Percentiles rank a stretch among this genome's conserved stretches.
phyloP scores from a whole-genome alignment of 495 filamentous ascomycete genomes.

The Talaromyces ruber region DNA sequence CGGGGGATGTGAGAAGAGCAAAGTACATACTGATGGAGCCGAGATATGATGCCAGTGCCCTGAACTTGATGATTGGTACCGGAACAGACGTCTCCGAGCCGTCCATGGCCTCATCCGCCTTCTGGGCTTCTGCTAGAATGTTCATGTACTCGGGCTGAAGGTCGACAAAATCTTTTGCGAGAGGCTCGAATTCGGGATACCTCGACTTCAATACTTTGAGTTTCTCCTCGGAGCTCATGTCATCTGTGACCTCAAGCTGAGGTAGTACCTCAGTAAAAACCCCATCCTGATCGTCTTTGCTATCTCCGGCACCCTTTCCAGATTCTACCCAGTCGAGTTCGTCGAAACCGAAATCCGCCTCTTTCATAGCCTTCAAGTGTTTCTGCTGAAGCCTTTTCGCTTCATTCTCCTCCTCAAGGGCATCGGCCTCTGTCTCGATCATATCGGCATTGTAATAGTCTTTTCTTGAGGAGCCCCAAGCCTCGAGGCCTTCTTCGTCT shows the following conservation, averaged over 20 bases:
- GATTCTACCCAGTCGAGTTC: slow-evolving; percentile 69
- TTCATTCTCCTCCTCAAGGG: slow-evolving; percentile 84
- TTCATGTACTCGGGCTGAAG: slow-evolving; percentile 56
- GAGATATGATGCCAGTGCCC: slow-evolving; percentile 73
- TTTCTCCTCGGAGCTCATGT: slow-evolving; percentile 68
- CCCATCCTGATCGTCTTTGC: slow-evolving; percentile 30
- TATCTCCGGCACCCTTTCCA: slow-evolving; percentile 26
- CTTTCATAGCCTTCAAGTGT: slow-evolving; percentile 73
- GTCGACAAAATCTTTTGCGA: slow-evolving; percentile 70
- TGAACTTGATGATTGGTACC: slow-evolving; percentile 58
- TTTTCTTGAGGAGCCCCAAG: slow-evolving; percentile 78
- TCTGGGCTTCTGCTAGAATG: slow-evolving; percentile 48
- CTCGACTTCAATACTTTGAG: slow-evolving; percentile 64
- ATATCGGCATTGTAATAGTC: slow-evolving; percentile 89
- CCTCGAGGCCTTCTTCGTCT: slow-evolving; percentile 66
- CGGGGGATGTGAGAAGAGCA: slow-evolving; percentile 70
- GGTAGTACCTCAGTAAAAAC: slow-evolving; percentile 77
- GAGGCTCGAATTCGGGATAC: slow-evolving; percentile 86
- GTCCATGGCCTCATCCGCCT: slow-evolving; percentile 32
- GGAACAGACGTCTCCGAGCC: slow-evolving; percentile 25
- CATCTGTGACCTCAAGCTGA: slow-evolving; percentile 68
- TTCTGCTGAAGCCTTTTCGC: slow-evolving; percentile 82
- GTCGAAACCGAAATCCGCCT: slow-evolving; percentile 88
- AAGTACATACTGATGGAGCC: slow-evolving; percentile 89
- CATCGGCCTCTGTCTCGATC: slow-evolving; percentile 87